phyloP scores from a whole-genome alignment of 2,329 filamentous ascomycete species.

The Cyphellophora europaea region DNA sequence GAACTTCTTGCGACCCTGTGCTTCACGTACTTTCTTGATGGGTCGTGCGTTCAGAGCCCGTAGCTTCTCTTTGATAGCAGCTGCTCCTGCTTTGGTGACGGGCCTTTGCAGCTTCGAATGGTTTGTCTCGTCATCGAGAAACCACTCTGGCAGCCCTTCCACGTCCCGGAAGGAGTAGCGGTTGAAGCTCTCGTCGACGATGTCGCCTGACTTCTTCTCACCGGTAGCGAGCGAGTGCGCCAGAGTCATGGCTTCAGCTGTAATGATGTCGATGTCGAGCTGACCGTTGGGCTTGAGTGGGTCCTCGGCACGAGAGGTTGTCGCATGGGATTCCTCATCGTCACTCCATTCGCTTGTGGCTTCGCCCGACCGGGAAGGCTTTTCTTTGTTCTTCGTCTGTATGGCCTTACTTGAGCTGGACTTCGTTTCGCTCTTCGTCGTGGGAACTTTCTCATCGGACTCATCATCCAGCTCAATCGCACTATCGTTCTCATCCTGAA shows the following conservation, averaged over 20 bases:
- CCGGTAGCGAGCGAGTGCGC: constrained; percentile 86
- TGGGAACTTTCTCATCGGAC: constrained; percentile 8
- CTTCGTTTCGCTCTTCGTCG: constrained; percentile 11
- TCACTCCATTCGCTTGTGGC: constrained; percentile 2
- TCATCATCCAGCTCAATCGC: constrained; percentile 27
- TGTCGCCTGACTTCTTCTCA: constrained; percentile 66
- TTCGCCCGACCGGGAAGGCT: not conserved
- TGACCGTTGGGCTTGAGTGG: constrained; percentile 32
- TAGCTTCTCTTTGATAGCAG: constrained; percentile 88
- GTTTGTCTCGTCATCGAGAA: constrained; percentile 79
- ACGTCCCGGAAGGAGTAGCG: constrained; percentile 82
- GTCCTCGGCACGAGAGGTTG: constrained; percentile 20
- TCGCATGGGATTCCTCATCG: constrained; percentile 8
- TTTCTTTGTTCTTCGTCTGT: constrained; percentile 3
- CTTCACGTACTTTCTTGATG: constrained; percentile 98
- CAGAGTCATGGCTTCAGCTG: constrained; percentile 97
- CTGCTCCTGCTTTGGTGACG: constrained; percentile 81
- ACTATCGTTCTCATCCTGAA: constrained; percentile 35
- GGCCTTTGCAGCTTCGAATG: constrained; percentile 81
- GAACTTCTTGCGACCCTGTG: constrained; percentile 93
- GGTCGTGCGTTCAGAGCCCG: constrained; percentile 88
- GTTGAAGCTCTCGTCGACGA: constrained; percentile 89
- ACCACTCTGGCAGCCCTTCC: constrained; percentile 94
- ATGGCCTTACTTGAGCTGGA: constrained; percentile 21
- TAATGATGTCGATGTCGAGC: constrained; percentile 92